These are phyloP conservation scores for Kuraishia molischiana DNA, from an alignment of 805 yeast species.

Conservation along the genomic window DNA sequence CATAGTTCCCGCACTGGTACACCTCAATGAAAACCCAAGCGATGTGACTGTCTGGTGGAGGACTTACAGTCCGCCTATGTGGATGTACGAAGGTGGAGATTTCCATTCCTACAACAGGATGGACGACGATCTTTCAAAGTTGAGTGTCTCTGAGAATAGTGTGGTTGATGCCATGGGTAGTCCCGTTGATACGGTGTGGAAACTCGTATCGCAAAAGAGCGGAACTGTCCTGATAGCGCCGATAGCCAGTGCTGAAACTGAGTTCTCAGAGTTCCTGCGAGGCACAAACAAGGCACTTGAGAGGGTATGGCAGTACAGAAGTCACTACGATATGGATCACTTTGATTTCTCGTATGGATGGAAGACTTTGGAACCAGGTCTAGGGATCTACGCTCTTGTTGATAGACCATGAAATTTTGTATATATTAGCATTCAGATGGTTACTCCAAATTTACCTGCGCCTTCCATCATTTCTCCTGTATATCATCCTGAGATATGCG, in stretches of 20 bases:
- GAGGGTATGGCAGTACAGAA: constrained; percentile 24
- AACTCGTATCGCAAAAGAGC: constrained; percentile 1
- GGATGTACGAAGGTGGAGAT: constrained; percentile 35
- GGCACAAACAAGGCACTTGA: constrained; percentile 5
- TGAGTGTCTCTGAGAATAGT: constrained; percentile 9
- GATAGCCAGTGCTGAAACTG: constrained; percentile 10
- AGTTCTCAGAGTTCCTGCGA: neutral
- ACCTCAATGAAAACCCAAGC: constrained; percentile 23
- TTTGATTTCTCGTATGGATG: constrained; percentile 35
- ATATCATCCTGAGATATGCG: no score
- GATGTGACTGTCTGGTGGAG: constrained; percentile 77
- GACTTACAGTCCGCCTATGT: constrained; percentile 88
- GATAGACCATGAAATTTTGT: neutral
- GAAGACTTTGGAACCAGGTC: constrained; percentile 49
- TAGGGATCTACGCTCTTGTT: constrained; percentile 35
- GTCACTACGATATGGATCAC: constrained; percentile 70
- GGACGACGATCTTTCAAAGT: constrained; percentile 5
- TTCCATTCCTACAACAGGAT: constrained; percentile 10
- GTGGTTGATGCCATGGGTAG: constrained; percentile 38
- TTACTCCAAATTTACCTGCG: no score
- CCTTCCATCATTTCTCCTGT: no score
- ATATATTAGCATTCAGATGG: no score
- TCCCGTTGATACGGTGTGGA: constrained; percentile 8
- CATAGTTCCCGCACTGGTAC: constrained; percentile 53
- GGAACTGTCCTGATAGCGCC: constrained; percentile 15